phyloP scores from a whole-genome alignment of 208 protist genomes.

The Herpetomonas samuelpessoai region DNA sequence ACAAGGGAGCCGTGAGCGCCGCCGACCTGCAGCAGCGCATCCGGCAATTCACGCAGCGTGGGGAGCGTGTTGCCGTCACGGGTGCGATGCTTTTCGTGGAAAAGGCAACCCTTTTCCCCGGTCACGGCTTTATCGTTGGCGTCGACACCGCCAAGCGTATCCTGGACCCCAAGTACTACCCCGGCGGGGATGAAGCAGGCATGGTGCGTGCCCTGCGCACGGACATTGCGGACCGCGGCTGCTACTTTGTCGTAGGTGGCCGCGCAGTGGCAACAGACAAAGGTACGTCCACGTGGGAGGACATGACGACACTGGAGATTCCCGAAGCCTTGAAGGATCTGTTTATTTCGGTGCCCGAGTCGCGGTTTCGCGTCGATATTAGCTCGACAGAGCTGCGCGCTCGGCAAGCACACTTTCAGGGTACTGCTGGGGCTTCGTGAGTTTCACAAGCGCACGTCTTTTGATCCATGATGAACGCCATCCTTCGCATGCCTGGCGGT shows the following conservation, averaged over 20 bases:
- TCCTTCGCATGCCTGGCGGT: too few species aligned
- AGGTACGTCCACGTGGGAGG: slow-evolving; percentile 24
- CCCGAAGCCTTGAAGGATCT: slow-evolving; percentile 37
- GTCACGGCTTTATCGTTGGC: slow-evolving; percentile 68
- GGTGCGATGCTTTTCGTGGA: slow-evolving; percentile 52
- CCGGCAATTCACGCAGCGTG: slow-evolving; percentile 40
- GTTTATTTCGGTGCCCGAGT: slow-evolving; percentile 42
- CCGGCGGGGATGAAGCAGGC: slow-evolving; percentile 18
- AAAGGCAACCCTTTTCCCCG: slow-evolving; percentile 62
- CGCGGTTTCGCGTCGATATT: slow-evolving; percentile 64
- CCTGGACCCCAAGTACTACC: slow-evolving; percentile 69
- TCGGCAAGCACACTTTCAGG: not conserved
- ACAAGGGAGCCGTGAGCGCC: slow-evolving; percentile 37
- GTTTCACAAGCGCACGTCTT: too few species aligned
- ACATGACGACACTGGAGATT: slow-evolving; percentile 30
- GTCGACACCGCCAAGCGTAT: slow-evolving; percentile 71
- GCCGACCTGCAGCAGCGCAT: slow-evolving; percentile 42
- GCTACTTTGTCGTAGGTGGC: slow-evolving; percentile 49
- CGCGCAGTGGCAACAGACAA: slow-evolving; percentile 7
- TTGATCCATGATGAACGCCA: too few species aligned
- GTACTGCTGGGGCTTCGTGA: too few species aligned
- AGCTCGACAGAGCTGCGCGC: slow-evolving; percentile 69
- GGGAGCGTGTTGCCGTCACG: slow-evolving; percentile 60
- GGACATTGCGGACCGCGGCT: slow-evolving; percentile 22
- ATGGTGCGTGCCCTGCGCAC: slow-evolving; percentile 26